These are phyloP conservation scores for Discostella pseudostelligera DNA, from an alignment of 108 stramenopile genomes.

Conservation along the genomic window DNA sequence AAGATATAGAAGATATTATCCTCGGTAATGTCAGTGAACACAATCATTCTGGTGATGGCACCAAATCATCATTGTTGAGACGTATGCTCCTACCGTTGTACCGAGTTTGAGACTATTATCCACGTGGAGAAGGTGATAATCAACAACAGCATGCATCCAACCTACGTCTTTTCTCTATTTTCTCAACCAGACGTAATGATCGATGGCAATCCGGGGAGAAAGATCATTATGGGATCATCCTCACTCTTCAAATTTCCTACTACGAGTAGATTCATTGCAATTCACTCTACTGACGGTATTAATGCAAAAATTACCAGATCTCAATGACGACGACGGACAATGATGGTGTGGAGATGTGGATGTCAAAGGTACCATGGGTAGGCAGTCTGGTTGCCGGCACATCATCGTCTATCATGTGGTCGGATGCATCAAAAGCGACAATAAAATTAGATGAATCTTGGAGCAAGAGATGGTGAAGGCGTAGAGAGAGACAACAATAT, in stretches of 20 bases:
- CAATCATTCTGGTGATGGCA: neutral
- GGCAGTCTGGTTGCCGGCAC: too few species aligned
- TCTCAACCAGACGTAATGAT: slow-evolving; percentile 22
- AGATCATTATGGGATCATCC: slow-evolving; percentile 18
- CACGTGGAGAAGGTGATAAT: neutral
- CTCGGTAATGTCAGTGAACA: neutral
- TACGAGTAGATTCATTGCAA: slow-evolving; percentile 49
- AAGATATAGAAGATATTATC: slow-evolving; percentile 19
- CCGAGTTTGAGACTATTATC: neutral
- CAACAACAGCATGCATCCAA: too few species aligned
- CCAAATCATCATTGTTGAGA: neutral
- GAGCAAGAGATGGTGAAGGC: too few species aligned
- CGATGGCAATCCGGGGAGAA: neutral
- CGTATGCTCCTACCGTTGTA: slow-evolving; percentile 29
- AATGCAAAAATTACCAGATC: slow-evolving; percentile 32
- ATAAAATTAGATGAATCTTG: too few species aligned
- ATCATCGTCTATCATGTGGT: too few species aligned
- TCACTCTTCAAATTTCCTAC: slow-evolving; percentile 45
- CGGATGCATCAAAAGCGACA: too few species aligned
- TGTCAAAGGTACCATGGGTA: too few species aligned
- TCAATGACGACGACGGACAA: too few species aligned
- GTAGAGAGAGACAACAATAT: too few species aligned
- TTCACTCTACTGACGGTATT: slow-evolving; percentile 35
- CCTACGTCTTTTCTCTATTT: slow-evolving; percentile 21
- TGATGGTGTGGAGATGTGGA: too few species aligned